phyloP scores from a whole-genome alignment of 495 filamentous ascomycete species.

The Xylaria telfairii region DNA sequence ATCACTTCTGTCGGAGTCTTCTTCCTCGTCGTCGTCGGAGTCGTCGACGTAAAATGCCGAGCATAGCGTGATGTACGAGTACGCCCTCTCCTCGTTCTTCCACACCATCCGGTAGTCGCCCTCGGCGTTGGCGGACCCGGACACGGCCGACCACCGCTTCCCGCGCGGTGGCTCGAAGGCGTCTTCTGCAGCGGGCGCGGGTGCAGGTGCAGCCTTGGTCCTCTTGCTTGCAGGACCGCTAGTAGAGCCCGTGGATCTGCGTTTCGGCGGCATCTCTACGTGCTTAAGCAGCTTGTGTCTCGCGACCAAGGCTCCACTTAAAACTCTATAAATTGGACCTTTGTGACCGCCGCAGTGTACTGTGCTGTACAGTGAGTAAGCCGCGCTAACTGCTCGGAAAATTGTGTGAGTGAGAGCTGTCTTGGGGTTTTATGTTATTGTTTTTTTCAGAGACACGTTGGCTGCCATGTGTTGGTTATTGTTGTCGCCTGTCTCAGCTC shows the following conservation, averaged over 20 bases:
- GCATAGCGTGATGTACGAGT: conserved; percentile 44
- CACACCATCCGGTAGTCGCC: conserved; percentile 35
- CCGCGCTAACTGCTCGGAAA: too few relatives aligned
- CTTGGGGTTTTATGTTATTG: neutral
- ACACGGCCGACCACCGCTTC: conserved; percentile 48
- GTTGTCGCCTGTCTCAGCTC: neutral
- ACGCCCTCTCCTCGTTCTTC: conserved; percentile 37
- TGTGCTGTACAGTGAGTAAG: too few relatives aligned
- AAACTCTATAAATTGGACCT: neutral
- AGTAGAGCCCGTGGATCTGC: conserved; percentile 26
- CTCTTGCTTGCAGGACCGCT: conserved; percentile 36
- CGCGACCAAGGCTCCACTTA: neutral
- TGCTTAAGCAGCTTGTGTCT: too few relatives aligned
- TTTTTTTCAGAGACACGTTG: neutral
- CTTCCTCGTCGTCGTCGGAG: conserved; percentile 33
- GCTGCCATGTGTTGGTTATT: neutral
- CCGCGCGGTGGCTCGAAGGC: conserved; percentile 32
- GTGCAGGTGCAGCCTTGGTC: conserved; percentile 23
- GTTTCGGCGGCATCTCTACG: conserved; percentile 38
- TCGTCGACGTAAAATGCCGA: conserved; percentile 28
- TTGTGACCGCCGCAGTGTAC: too few relatives aligned
- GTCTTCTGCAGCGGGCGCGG: neutral
- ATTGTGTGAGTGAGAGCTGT: neutral
- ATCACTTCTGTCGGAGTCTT: conserved; percentile 26
- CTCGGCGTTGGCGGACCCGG: conserved; percentile 50